Percentiles rank a stretch among this genome's conserved stretches.
Conservation (phyloP, 495 filamentous ascomycete species). For the Xylona heveae region DNA sequence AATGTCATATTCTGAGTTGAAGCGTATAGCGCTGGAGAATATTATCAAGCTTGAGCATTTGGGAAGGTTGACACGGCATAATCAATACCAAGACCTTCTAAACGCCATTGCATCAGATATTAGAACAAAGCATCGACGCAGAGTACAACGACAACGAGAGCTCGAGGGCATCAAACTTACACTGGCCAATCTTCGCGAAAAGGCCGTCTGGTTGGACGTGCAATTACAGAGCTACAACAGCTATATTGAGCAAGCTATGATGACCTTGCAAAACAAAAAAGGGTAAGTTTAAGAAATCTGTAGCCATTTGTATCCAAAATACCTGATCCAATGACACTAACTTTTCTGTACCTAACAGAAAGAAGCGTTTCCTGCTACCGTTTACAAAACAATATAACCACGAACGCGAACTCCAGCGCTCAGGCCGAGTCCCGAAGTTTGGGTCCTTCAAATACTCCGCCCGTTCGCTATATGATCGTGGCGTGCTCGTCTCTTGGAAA, state of each 20-base stretch:
- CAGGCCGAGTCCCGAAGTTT: conserved; percentile 86
- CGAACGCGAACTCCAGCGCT: conserved; percentile 78
- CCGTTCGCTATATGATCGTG: conserved; percentile 72
- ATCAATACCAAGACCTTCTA: conserved; percentile 88
- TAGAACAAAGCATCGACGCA: conserved; percentile 80
- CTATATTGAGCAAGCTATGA: conserved; percentile 97
- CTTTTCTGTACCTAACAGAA: conserved; percentile 18
- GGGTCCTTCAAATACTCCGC: conserved; percentile 94
- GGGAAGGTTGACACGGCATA: conserved; percentile 73
- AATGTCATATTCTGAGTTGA: conserved; percentile 82
- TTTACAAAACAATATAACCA: conserved; percentile 99
- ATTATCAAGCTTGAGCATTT: conserved; percentile 69
- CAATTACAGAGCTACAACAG: conserved; percentile 96
- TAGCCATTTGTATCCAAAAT: conserved; percentile 2
- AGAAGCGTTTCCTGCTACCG: conserved; percentile 83
- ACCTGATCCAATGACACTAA: conserved; percentile 3
- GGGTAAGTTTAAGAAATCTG: conserved; percentile 22
- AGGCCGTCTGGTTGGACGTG: conserved; percentile 77
- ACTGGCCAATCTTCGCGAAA: conserved; percentile 65
- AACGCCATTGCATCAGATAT: conserved; percentile 96
- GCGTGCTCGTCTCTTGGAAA: conserved; percentile 73
- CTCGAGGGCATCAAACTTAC: conserved; percentile 75
- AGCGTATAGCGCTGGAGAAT: conserved; percentile 82
- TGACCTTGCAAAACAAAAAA: conserved; percentile 95
- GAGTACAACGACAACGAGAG: conserved; percentile 78